Evolutionary conservation across 2,329 filamentous ascomycete species (phyloP).

Genomic region (Biscogniauxia mediterranea): DNA sequence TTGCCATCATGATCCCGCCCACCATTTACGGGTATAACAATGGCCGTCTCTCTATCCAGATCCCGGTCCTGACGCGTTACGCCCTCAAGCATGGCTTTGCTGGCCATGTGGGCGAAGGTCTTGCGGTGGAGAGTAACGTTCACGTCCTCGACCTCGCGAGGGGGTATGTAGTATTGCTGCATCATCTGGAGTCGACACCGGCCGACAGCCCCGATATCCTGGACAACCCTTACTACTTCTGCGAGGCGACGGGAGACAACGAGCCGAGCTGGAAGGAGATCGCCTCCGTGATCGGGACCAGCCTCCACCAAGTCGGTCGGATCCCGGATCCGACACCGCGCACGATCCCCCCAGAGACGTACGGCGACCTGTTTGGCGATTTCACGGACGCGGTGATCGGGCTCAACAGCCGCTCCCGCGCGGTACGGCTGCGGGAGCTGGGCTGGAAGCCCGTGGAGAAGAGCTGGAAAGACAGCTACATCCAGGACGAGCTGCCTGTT

Average conservation of each 20-base stretch:
- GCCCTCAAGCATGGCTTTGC: conserved; percentile 47
- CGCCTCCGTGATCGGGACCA: conserved; percentile 37
- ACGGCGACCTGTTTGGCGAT: conserved; percentile 40
- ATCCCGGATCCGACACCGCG: conserved; percentile 36
- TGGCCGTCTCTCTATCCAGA: conserved; percentile 43
- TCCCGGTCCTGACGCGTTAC: conserved; percentile 46
- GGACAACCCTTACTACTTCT: conserved; percentile 49
- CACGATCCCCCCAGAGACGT: conserved; percentile 36
- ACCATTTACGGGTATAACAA: conserved; percentile 47
- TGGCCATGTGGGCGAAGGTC: conserved; percentile 43
- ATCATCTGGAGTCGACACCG: conserved; percentile 39
- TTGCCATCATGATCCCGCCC: conserved; percentile 48
- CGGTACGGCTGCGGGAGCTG: conserved; percentile 41
- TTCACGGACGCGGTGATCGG: conserved; percentile 38
- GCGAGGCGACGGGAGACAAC: conserved; percentile 38
- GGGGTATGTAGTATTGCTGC: conserved; percentile 44
- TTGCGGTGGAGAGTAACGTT: conserved; percentile 40
- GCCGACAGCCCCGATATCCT: conserved; percentile 28
- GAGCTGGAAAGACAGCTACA: conserved; percentile 35
- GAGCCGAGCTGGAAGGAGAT: conserved; percentile 44
- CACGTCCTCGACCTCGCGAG: conserved; percentile 48
- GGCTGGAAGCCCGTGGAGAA: conserved; percentile 47
- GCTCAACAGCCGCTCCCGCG: conserved; percentile 41
- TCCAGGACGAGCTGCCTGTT: conserved; percentile 42
- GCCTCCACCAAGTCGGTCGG: conserved; percentile 37